These are phyloP conservation scores for Diutina pseudorugosa DNA, from an alignment of 1,139 yeast species.

Conservation along the genomic window DNA sequence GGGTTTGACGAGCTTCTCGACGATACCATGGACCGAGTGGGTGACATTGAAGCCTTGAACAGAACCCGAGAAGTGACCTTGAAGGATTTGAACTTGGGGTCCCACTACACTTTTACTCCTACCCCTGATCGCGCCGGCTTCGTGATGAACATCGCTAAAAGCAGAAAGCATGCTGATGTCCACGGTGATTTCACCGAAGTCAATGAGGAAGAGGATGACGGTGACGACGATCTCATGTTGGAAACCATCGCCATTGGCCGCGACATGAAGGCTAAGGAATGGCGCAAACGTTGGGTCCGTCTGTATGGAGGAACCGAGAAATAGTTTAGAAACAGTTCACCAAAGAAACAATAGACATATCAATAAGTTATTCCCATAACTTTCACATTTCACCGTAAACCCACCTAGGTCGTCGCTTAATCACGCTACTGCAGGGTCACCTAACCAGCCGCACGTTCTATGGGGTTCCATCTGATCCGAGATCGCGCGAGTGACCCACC, in stretches of 20 bases:
- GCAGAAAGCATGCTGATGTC: constrained; percentile 7
- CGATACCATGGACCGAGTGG: constrained; percentile 61
- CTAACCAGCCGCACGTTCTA: background rate
- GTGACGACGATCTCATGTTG: constrained; percentile 19
- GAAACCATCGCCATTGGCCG: constrained; percentile 23
- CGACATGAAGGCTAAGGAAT: background rate
- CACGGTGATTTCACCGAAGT: constrained; percentile 8
- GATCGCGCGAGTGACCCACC: background rate
- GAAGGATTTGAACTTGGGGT: constrained; percentile 54
- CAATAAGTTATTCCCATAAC: no score
- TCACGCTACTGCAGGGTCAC: no score
- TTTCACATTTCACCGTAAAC: no score
- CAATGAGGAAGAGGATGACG: constrained; percentile 19
- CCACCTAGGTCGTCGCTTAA: no score
- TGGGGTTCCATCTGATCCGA: background rate
- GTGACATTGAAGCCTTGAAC: constrained; percentile 67
- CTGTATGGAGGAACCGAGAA: background rate
- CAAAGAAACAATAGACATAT: background rate
- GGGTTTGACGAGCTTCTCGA: constrained; percentile 58
- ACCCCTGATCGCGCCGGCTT: constrained; percentile 10
- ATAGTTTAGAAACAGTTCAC: background rate
- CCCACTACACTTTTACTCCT: constrained; percentile 18
- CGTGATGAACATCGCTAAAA: constrained; percentile 12
- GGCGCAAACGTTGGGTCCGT: background rate
- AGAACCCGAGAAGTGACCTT: constrained; percentile 71